Evolutionary conservation across 345 rosid genomes (phyloP), one percentile per base, ranked within the genome.

Genomic region (Hirschfeldia incana): DNA sequence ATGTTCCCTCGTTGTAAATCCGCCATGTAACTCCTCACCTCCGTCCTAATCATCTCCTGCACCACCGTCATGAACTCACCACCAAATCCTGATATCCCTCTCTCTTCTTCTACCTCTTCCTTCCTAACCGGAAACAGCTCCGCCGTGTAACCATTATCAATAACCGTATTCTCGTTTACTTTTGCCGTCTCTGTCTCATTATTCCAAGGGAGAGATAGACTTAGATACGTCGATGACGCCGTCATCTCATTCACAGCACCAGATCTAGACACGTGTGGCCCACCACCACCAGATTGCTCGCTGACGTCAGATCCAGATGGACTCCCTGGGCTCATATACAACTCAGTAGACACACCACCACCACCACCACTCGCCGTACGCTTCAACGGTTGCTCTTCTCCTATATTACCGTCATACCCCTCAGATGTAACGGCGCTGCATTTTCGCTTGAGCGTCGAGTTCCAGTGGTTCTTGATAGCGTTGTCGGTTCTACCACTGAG

Each of bases 401-500:
- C 84, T 61, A 89, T 64, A 85, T 85, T 77, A 70, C 91, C 89
- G 66, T 89, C 97, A 6, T 85, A 84, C 75, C 86, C 91, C 12
- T 73, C 78, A 5, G 71, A 17, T 7, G 36, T 29, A 21, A 76
- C 1, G 32, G 76, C 71, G 21, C 85, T 78, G 29, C 95, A 91
- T 86, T 92, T 92, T 11, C 98, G 77, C 84, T 94, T 94, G 0
- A 94, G 86, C 36, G 98, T 94, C 0, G 98, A 94, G 88, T 94
- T 92, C 98, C 98, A 94, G 83, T 92, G 98, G 30, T 94, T 94
- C 80, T 94, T 94, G 28, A 92, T 87, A 15, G 97, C 96, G 94
- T 92, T 94, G 69, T 90, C 97, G 13, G 98, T 94, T 21, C 98
- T 89, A 36, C 98, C 98, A 62, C 86, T 86, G 63, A 94, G 93